phyloP scores from a whole-genome alignment of 2,329 filamentous ascomycete species.

The Pseudocercospora crystallina region DNA sequence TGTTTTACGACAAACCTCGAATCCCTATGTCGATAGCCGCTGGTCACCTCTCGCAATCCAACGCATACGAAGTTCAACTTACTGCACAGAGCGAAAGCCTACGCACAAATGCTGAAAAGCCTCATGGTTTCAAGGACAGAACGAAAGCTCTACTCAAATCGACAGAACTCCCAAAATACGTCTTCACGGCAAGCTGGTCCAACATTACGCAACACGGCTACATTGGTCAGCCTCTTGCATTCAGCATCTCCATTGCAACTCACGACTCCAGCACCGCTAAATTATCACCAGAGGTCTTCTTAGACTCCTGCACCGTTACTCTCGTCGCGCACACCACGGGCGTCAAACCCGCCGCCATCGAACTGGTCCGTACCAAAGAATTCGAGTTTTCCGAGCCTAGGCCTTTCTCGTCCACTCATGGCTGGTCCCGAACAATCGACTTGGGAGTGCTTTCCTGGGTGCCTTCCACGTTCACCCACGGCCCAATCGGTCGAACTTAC shows the following conservation, averaged over 20 bases:
- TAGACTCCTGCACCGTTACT: conserved; percentile 16
- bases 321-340: conserved; percentile 19
- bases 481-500: conserved; percentile 12
- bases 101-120: conserved; percentile 3
- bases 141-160: conserved; percentile 17
- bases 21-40: conserved; percentile 12
- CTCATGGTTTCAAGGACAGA: conserved; percentile 15
- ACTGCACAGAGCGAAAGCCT: conserved; percentile 14
- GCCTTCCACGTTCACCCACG: conserved; percentile 11
- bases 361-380: conserved; percentile 11
- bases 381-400: conserved; percentile 5
- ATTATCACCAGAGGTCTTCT: conserved; percentile 11
- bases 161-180: conserved; percentile 9
- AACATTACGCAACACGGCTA: conserved; percentile 15
- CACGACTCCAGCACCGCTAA: conserved; percentile 8
- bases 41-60: conserved; percentile 2
- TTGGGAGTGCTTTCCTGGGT: conserved; percentile 13
- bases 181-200: conserved; percentile 9
- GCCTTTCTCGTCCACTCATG: conserved; percentile 14
- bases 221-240: conserved; percentile 12
- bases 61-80: conserved; percentile 6
- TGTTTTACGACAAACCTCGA: conserved; percentile 19
- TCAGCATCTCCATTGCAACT: conserved; percentile 7
- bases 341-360: conserved; percentile 8
- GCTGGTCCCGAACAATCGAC: conserved; percentile 12